Conservation (phyloP, 805 yeast species). For the Yarrowia hollandica region DNA sequence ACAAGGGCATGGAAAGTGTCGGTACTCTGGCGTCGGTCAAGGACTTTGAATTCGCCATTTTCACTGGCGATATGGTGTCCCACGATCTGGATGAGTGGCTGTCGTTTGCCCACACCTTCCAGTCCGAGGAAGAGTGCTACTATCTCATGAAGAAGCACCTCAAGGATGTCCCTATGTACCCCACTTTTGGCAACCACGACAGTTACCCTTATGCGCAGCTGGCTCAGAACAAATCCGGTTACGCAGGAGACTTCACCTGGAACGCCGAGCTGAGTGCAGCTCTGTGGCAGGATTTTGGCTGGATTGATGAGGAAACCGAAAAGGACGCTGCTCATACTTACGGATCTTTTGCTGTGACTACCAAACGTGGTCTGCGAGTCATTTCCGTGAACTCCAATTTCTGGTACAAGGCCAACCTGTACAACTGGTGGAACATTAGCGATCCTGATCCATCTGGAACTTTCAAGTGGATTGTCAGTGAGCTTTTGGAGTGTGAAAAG, state of each 20-base stretch:
- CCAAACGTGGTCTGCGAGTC: slow-evolving; percentile 57
- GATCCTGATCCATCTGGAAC: slow-evolving; percentile 64
- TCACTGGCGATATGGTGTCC: slow-evolving; percentile 74
- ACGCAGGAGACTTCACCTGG: slow-evolving; percentile 46
- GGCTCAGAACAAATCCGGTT: slow-evolving; percentile 54
- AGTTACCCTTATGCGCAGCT: slow-evolving; percentile 70
- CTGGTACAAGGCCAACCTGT: slow-evolving; percentile 63
- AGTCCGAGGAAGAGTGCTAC: slow-evolving; percentile 53
- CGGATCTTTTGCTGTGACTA: slow-evolving; percentile 59
- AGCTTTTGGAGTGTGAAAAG: slow-evolving; percentile 58
- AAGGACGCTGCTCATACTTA: slow-evolving; percentile 45
- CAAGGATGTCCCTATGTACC: slow-evolving; percentile 55
- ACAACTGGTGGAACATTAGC: slow-evolving; percentile 50
- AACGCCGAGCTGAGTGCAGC: slow-evolving; percentile 51
- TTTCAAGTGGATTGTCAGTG: slow-evolving; percentile 59
- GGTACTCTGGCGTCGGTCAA: slow-evolving; percentile 42
- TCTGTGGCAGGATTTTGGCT: slow-evolving; percentile 49
- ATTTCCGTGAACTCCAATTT: slow-evolving; percentile 65
- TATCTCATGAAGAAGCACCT: slow-evolving; percentile 54
- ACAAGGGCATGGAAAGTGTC: slow-evolving; percentile 54
- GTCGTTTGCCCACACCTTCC: slow-evolving; percentile 49
- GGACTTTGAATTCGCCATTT: slow-evolving; percentile 59
- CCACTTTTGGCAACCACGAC: slow-evolving; percentile 71
- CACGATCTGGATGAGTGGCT: slow-evolving; percentile 53
- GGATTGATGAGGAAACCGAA: slow-evolving; percentile 43